Base-by-base conservation (phyloP, 2,329 filamentous ascomycete species). In the Polychaeton citri region DNA sequence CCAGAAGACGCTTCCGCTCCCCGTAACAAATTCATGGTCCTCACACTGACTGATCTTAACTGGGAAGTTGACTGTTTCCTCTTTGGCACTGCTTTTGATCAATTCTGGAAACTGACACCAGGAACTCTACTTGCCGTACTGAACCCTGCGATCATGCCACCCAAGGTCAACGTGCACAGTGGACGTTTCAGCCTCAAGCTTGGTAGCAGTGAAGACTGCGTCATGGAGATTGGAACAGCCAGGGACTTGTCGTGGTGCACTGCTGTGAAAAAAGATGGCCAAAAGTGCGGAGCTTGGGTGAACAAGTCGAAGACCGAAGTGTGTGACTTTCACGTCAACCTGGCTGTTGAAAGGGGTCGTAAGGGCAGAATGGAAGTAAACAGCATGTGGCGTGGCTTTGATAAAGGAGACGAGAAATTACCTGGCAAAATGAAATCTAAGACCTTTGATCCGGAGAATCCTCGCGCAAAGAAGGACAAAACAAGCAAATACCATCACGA, bases 51-150 rank as follows among this genome's bases (percentile, higher is more conserved):
- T 0, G 88, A 98, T 57, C 66, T 98, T 8, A 80, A 85, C 49
- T 94, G 79, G 75, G 85, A 94, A 48, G 59, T 98, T 9, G 87
- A 96, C 44, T 71, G 96, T 30, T 96, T 86, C 49, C 72, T 98
- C 10, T 98, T 98, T 60, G 82, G 83, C 49, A 77, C 80, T 0
- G 92, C 85, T 5, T 95, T 96, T 50, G 79, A 83, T 12, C 77
- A 82, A 37, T 98, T 90, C 63, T 96, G 88, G 80, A 93, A 93
- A 54, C 66, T 96, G n/a, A 78, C 78, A 0, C 74, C 84, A 2
- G 90, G 90, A n/a, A 95, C 87, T 0, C 72, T 96, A 1, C 68
- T 98, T 38, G 90, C 88, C 4, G 82, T 98, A 18, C 68, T 98
- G 19, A 98, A 98, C 52, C 90, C 90, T 1, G 76, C 69, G 13